phyloP scores from a whole-genome alignment of 1,284 basidiomycete species.

The Vanrija sp. region DNA sequence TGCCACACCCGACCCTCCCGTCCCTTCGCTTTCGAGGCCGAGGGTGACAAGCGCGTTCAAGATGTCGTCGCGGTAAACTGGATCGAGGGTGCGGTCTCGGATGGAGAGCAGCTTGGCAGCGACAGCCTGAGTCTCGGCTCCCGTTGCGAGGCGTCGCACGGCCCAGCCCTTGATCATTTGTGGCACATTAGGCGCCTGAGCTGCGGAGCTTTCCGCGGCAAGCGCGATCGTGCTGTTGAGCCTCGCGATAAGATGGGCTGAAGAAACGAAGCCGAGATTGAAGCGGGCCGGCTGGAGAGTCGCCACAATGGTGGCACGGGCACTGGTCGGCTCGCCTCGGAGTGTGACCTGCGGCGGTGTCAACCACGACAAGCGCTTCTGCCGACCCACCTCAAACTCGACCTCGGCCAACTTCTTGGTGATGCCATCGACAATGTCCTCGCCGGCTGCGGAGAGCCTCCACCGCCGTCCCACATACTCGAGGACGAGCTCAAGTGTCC shows the following conservation, averaged over 20 bases:
- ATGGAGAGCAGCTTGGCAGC: constrained; percentile 10
- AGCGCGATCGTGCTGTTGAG: constrained; percentile 18
- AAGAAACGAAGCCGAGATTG: constrained; percentile 30
- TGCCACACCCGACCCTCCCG: background rate
- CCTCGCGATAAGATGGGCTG: constrained; percentile 22
- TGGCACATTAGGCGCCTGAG: too few relatives aligned
- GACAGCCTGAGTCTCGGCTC: constrained; percentile 12
- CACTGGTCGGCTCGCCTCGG: constrained; percentile 16
- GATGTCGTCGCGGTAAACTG: constrained; percentile 2
- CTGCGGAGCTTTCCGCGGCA: too few relatives aligned
- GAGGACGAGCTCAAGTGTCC: constrained; percentile 26
- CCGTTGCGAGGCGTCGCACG: constrained; percentile 21
- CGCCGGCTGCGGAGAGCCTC: constrained; percentile 12
- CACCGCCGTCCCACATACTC: constrained; percentile 34
- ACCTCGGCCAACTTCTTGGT: constrained; percentile 40
- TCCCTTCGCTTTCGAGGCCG: constrained; percentile 8
- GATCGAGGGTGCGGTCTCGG: constrained; percentile 8
- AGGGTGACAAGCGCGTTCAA: constrained; percentile 4
- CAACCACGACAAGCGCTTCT: too few relatives aligned
- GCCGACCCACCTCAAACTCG: constrained; percentile 33
- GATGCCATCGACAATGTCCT: constrained; percentile 25
- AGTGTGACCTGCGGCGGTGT: constrained; percentile 16
- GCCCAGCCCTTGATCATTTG: constrained; percentile 20
- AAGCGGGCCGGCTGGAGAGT: constrained; percentile 28
- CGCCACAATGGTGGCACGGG: constrained; percentile 19